A percentile compares a stretch with the other conserved stretches of the same genome.
These are phyloP conservation scores for Naumovozyma castellii DNA, from an alignment of 805 yeast species.

Conservation along the genomic window DNA sequence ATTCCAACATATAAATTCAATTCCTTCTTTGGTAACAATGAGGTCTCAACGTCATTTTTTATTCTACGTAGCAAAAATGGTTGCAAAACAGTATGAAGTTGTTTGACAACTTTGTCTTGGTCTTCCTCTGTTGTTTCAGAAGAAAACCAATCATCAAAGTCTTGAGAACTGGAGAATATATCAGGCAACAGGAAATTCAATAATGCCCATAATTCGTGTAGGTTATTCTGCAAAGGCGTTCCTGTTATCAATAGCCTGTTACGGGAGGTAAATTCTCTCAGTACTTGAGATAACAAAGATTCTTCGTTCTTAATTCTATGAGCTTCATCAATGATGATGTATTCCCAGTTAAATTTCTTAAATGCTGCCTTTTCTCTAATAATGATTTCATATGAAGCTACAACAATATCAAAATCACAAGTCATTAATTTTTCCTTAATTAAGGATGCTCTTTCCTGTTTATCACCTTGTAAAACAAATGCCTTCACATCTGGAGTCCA, in stretches of 20 bases:
- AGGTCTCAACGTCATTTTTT: constrained; percentile 70
- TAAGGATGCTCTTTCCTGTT: constrained; percentile 52
- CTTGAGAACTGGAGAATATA: constrained; percentile 63
- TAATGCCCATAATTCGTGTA: constrained; percentile 77
- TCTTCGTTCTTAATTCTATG: constrained; percentile 77
- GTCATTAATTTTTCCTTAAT: constrained; percentile 41
- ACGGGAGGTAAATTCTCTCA: constrained; percentile 59
- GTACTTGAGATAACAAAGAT: constrained; percentile 60
- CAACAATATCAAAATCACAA: constrained; percentile 64
- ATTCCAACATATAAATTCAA: constrained; percentile 65
- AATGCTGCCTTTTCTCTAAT: constrained; percentile 63
- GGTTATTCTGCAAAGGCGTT: constrained; percentile 72
- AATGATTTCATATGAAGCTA: constrained; percentile 68
- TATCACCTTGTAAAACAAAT: constrained; percentile 64
- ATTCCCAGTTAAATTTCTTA: constrained; percentile 64
- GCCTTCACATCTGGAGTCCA: constrained; percentile 78
- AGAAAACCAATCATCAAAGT: constrained; percentile 69
- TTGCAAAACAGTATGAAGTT: constrained; percentile 62
- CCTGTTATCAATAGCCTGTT: constrained; percentile 71
- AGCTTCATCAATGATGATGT: constrained; percentile 70
- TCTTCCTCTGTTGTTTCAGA: constrained; percentile 33
- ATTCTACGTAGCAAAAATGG: constrained; percentile 72
- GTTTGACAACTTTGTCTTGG: constrained; percentile 50
- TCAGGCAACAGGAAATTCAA: constrained; percentile 71
- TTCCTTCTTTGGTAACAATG: constrained; percentile 67